Evolutionary conservation across 495 filamentous ascomycete genomes (phyloP).

Genomic region (Pyrenopolyporus hunteri): DNA sequence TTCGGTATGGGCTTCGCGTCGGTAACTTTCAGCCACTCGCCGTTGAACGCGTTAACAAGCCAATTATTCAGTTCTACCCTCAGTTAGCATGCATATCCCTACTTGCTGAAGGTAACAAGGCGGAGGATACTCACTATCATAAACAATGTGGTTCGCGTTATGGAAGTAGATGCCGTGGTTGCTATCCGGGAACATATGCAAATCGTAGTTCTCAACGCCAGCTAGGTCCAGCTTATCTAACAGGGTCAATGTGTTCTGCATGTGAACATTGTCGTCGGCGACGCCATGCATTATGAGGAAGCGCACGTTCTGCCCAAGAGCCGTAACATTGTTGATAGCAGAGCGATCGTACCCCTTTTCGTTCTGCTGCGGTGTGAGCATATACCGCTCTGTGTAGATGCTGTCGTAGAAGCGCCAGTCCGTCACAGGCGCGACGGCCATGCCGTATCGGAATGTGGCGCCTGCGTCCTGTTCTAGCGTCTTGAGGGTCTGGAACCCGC

Average conservation of each 20-base stretch:
- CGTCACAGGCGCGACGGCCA: slow-evolving; percentile 97
- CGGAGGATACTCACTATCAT: slow-evolving; percentile 75
- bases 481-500: slow-evolving; percentile 97
- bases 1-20: slow-evolving; percentile 63
- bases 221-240: slow-evolving; percentile 85
- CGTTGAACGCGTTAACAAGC: slow-evolving; percentile 97
- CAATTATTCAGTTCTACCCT: slow-evolving; percentile 81
- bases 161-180: slow-evolving; percentile 97
- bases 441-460: slow-evolving; percentile 89
- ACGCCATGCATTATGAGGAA: slow-evolving; percentile 96
- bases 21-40: slow-evolving; percentile 84
- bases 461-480: slow-evolving; percentile 90
- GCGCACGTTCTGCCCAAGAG: slow-evolving; percentile 74
- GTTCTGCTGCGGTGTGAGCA: slow-evolving; percentile 90
- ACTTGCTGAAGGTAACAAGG: background rate
- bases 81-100: slow-evolving; percentile 37
- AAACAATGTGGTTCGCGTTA: slow-evolving; percentile 90
- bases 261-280: slow-evolving; percentile 95
- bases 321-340: slow-evolving; percentile 71
- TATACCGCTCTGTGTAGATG: slow-evolving; percentile 95
- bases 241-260: slow-evolving; percentile 87
- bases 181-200: slow-evolving; percentile 94
- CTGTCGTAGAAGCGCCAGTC: slow-evolving; percentile 97
- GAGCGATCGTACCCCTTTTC: slow-evolving; percentile 75
- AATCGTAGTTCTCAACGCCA: slow-evolving; percentile 90